Evolutionary conservation across 2,329 filamentous ascomycete genomes (phyloP), one percentile per base, ranked within the genome.

Genomic region (Pezicula rhizophila): DNA sequence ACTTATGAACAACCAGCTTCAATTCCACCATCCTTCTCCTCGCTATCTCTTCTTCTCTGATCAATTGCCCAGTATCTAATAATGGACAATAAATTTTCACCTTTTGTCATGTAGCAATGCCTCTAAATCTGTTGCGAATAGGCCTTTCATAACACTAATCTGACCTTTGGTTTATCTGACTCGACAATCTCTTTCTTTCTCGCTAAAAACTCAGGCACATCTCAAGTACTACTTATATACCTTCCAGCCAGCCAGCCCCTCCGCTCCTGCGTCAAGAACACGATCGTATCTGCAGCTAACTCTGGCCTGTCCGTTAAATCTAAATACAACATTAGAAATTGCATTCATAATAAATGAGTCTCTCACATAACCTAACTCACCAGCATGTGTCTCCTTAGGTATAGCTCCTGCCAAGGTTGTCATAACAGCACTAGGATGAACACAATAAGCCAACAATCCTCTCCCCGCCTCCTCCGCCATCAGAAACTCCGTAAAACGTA

Each of bases 401-500:
- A 65, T 51, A 26, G 56, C 53, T 11, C 25, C 47, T 4, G 52
- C 50, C 49, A 68, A 44, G 20, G 70, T 62, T 3, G 70, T 74
- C 11, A 55, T 49, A 11, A 68, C 57, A 3, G 60, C 60, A 18
- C 58, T 68, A 1, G 68, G 67, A 53, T 72, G 66, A 1, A 72
- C 41, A 0, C 62, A 59, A 28, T 67, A 68, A 5, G 65, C 62
- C 5, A 70, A 35, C 2, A 73, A 46, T 2, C 70, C 70, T 51
- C 73, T 34, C 40, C 62, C 52, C 2, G 55, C 62, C 51, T 75
- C 71, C 41, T 77, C 76, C 0, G 59, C 57, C 25, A 66, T 61
- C 8, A 75, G 52, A 49, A 70, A 73, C 56, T 79, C 74, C 2
- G 68, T 71, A 35, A 79, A 63, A 4, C 72, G 64, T 14, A 69